Evolutionary conservation across 1,139 yeast species (phyloP).

Genomic region (Diutina scorzettiae): DNA sequence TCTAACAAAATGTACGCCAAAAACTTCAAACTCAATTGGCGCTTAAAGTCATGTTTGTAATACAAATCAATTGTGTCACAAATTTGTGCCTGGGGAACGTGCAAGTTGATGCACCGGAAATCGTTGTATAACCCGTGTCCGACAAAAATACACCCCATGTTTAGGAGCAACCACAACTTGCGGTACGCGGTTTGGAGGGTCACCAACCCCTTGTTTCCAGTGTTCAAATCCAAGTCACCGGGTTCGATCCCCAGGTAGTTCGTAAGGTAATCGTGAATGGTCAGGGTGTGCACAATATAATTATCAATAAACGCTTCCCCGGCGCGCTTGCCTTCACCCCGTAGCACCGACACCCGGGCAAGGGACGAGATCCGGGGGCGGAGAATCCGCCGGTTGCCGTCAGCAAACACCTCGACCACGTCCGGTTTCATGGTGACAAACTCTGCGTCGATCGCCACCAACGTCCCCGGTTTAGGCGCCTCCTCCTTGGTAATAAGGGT

Average conservation of each 20-base stretch:
- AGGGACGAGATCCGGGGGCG: conserved; percentile 69
- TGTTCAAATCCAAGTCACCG: conserved; percentile 71
- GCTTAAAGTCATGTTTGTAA: conserved; percentile 53
- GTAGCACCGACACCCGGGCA: conserved; percentile 80
- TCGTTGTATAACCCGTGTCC: conserved; percentile 93
- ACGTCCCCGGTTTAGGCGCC: conserved; percentile 62
- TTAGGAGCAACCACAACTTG: conserved; percentile 76
- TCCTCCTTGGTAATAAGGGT: conserved; percentile 51
- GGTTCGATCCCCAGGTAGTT: conserved; percentile 86
- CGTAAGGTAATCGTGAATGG: conserved; percentile 77
- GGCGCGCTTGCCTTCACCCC: conserved; percentile 58
- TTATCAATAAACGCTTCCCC: conserved; percentile 90
- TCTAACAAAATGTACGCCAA: conserved; percentile 70
- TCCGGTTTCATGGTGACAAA: conserved; percentile 80
- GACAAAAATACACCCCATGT: conserved; percentile 82
- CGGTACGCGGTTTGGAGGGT: conserved; percentile 78
- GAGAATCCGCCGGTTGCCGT: conserved; percentile 56
- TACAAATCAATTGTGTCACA: conserved; percentile 81
- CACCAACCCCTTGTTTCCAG: conserved; percentile 61
- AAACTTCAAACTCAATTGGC: conserved; percentile 81
- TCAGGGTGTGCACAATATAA: conserved; percentile 64
- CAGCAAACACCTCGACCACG: conserved; percentile 57
- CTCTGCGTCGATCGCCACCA: conserved; percentile 94
- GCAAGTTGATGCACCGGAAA: conserved; percentile 84
- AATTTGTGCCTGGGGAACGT: conserved; percentile 75